These are phyloP conservation scores for Kazachstania sp. DNA, from an alignment of 1,139 yeast species.

Conservation along the genomic window DNA sequence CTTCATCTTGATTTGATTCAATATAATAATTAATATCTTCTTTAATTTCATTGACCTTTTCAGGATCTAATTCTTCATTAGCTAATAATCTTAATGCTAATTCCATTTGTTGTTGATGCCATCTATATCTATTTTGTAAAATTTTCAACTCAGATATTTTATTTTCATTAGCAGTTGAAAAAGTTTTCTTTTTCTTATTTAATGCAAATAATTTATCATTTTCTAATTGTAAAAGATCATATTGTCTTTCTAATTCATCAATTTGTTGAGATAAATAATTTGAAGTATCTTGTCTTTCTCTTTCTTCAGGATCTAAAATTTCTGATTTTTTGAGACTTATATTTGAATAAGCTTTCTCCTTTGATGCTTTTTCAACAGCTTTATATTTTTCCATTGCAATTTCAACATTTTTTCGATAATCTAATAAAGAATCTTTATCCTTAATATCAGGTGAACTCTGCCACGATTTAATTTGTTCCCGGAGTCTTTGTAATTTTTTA, in stretches of 20 bases:
- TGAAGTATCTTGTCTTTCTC: slow-evolving; percentile 49
- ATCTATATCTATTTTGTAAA: slow-evolving; percentile 37
- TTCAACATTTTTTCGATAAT: slow-evolving; percentile 57
- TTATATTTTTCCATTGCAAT: slow-evolving; percentile 79
- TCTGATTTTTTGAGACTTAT: slow-evolving; percentile 44
- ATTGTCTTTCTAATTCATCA: slow-evolving; percentile 57
- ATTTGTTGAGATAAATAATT: slow-evolving; percentile 52
- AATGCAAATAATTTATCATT: slow-evolving; percentile 37
- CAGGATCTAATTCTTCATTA: slow-evolving; percentile 55
- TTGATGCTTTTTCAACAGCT: slow-evolving; percentile 65
- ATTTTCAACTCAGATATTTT: slow-evolving; percentile 43
- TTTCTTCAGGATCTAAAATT: slow-evolving; percentile 53
- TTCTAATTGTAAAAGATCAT: slow-evolving; percentile 55
- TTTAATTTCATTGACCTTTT: slow-evolving; percentile 49
- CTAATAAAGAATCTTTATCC: slow-evolving; percentile 55
- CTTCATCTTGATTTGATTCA: slow-evolving; percentile 64
- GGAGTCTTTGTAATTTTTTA: slow-evolving; percentile 58
- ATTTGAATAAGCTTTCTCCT: slow-evolving; percentile 69
- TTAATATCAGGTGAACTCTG: slow-evolving; percentile 63
- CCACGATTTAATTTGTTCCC: slow-evolving; percentile 74
- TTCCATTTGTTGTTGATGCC: slow-evolving; percentile 62
- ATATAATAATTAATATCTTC: slow-evolving; percentile 68
- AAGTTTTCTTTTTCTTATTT: slow-evolving; percentile 45
- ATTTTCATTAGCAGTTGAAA: slow-evolving; percentile 42
- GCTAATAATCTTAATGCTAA: slow-evolving; percentile 53